Conservation (phyloP, 108 stramenopile species). For the Nitzschia sp. region DNA sequence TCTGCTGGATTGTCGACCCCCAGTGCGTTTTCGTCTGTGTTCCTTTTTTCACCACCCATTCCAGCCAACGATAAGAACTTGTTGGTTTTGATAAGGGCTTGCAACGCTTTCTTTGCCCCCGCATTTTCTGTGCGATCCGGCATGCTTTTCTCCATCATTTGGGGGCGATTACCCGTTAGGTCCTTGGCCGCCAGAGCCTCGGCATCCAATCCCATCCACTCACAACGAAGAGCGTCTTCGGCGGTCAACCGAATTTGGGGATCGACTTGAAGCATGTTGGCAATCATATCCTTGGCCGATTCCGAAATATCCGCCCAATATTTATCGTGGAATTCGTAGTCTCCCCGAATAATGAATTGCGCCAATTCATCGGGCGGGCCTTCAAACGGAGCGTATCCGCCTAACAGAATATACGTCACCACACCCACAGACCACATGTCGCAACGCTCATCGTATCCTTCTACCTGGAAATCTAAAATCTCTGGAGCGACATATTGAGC, state of each 20-base stretch:
- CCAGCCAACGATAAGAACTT: constrained; percentile 41
- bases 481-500: constrained; percentile 71
- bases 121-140: constrained; percentile 13
- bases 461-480: constrained; percentile 50
- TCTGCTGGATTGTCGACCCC: constrained; percentile 34
- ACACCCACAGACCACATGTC: constrained; percentile 97
- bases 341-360: constrained; percentile 51
- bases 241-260: constrained; percentile 45
- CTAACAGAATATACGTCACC: constrained; percentile 88
- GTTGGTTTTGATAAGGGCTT: constrained; percentile 41
- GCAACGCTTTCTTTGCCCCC: constrained; percentile 37
- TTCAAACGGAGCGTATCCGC: constrained; percentile 90
- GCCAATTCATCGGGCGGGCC: constrained; percentile 64
- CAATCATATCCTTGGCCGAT: constrained; percentile 84
- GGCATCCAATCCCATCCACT: constrained; percentile 49
- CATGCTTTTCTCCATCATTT: constrained; percentile 23
- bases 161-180: constrained; percentile 24
- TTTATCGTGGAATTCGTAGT: constrained; percentile 65
- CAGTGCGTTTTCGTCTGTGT: constrained; percentile 10
- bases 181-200: constrained; percentile 35
- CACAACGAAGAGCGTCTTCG: constrained; percentile 32
- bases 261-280: constrained; percentile 56
- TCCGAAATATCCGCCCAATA: constrained; percentile 71
- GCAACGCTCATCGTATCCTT: constrained; percentile 57
- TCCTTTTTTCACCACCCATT: constrained; percentile 21